Base-by-base conservation (phyloP, 1,284 basidiomycete species). In the Kalmanozyma brasiliensis region DNA sequence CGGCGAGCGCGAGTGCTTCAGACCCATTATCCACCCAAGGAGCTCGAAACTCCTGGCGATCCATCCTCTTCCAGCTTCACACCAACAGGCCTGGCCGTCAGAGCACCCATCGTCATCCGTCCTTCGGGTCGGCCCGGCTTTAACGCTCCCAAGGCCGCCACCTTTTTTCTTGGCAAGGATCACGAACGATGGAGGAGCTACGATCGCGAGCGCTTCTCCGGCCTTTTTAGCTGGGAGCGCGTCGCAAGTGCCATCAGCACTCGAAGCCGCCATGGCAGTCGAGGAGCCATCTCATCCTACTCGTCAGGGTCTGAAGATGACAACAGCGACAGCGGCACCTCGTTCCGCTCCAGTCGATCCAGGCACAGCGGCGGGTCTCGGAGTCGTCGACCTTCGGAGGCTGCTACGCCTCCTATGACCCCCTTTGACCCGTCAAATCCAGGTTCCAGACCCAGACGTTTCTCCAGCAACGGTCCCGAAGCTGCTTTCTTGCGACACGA, bases 121-220 rank as follows among this genome's bases (percentile, higher is more conserved):
- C 66, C 66, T 3, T 69, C 66, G 7, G 61, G 66, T 43, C 59
- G 61, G 17, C 66, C 69, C 6, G 60, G 63, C n/a, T 62, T 63
- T 51, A 68, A 38, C 17, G 64, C 64, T 7, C 64, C 64, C 4
- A 74, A 71, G 33, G 74, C 69, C 0, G 70, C 76, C 35, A 77
- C 78, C 8, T 59, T 81, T 37, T 78, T 79, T 41, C 61, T 81
- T 7, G 79, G 79, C 20, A 78, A 78, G 42, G 79, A 81, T 29
- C 60, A 74, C 58, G 79, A 81, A 49, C 71, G 79, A 51, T 81
- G 79, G 79, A 66, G 72, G 10, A 62, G 52, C 10, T 67, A 75
- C 30, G 72, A 75, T 22, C 49, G 58, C 19, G 75, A 76, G 32
- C 57, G 57, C 19, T 66, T 73, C 53, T 60, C 59, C 6, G 58